Base-by-base conservation (phyloP, 768 basidiomycete species). In the Leccinellum rugosiceps region DNA sequence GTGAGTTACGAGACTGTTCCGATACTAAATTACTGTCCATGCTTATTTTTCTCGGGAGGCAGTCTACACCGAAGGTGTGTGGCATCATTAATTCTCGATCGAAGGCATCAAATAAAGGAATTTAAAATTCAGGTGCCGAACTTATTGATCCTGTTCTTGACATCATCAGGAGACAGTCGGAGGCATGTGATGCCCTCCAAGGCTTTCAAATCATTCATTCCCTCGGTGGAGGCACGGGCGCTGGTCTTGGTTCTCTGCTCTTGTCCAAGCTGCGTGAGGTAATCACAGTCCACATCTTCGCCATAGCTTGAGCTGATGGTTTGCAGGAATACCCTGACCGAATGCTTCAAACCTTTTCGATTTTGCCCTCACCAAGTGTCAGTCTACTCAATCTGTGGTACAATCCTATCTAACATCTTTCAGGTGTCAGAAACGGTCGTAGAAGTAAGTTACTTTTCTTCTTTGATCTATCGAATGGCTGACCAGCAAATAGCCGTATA, bases 161-260 rank as follows among this genome's bases (percentile, higher is more conserved):
- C 45, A 78, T 86, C n/a, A 64, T 93, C 9, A 81, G 95, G 61
- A 83, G 77, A 65, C 90, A 96, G 70, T 78, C 88, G 2, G 95
- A 98, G 69, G 69, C 76, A 1, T 90, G 90, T 63, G 93, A 98
- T 41, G 82, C 86, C 9, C 77, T 98, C 19, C 95, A 98, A 76
- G 95, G 95, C 1, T 93, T 95, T 68, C 93, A 95, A 65, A 72
- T 94, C 48, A 72, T 94, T 10, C 93, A 96, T 62, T 93, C 94
- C 17, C 83, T 98, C 17, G 94, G 94, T 34, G 94, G 94, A 58
- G 94, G 94, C 35, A 95, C 91, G 3, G 94, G 93, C 35, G 85
- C 93, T 23, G 94, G 94, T 17, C 72, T 95, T 43, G 93, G 93
- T 38, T 87, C 86, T 55, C 76, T 95, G 44, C 75, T 95, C 53